A percentile compares a stretch with the other conserved stretches of the same genome.
phyloP scores from a whole-genome alignment of 306 rosid genomes.

The Clitoria ternatea region DNA sequence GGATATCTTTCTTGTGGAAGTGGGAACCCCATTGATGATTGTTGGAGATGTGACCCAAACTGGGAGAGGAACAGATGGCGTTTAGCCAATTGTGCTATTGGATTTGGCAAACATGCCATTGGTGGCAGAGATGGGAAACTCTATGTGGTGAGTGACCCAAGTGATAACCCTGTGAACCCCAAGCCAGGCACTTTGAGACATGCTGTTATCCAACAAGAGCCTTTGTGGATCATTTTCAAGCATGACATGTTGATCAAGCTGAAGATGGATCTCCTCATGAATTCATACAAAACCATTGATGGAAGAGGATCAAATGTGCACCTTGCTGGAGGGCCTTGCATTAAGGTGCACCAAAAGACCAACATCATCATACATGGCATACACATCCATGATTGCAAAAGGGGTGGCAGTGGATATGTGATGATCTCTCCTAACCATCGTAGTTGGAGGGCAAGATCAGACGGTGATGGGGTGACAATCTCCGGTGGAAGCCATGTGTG shows the following conservation, averaged over 20 bases:
- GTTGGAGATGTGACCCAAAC: constrained; percentile 82
- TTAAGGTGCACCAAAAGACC: constrained; percentile 52
- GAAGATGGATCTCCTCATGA: constrained; percentile 59
- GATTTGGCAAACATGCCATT: constrained; percentile 68
- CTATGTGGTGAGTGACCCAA: constrained; percentile 61
- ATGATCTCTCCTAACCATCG: constrained; percentile 57
- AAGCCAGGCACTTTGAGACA: constrained; percentile 66
- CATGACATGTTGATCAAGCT: constrained; percentile 67
- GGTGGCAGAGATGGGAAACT: constrained; percentile 70
- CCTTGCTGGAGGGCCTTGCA: constrained; percentile 79
- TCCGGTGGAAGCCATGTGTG: constrained; percentile 61
- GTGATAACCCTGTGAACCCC: constrained; percentile 58
- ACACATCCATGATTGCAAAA: constrained; percentile 66
- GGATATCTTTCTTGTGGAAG: constrained; percentile 55
- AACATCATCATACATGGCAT: constrained; percentile 75
- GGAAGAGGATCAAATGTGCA: constrained; percentile 74
- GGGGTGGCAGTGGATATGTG: constrained; percentile 62
- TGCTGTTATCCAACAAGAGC: constrained; percentile 66
- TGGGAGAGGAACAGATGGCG: constrained; percentile 72
- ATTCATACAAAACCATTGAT: constrained; percentile 80
- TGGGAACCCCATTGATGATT: constrained; percentile 89
- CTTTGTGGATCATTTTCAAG: constrained; percentile 77
- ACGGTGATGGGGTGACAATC: constrained; percentile 71
- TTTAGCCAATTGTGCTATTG: constrained; percentile 70
- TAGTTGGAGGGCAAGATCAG: constrained; percentile 55